Conservation (phyloP, 495 filamentous ascomycete genomes). For the Aspergillus biplanus region DNA sequence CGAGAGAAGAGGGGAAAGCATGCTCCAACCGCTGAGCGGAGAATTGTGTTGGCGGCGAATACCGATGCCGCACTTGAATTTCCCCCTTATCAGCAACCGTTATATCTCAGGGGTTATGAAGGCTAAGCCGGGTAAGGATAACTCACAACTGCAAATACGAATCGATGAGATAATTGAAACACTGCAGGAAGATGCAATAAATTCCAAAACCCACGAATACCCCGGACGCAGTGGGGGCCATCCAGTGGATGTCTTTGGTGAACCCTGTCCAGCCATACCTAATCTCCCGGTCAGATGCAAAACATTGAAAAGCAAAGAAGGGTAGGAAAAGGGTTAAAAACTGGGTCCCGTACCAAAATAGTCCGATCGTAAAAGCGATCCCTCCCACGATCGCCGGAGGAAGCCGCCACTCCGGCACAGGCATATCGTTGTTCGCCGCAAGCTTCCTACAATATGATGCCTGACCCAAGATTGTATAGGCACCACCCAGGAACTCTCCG, state of each 20-base stretch:
- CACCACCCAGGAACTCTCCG: conserved; percentile 40
- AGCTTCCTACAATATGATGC: conserved; percentile 35
- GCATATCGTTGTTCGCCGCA: conserved; percentile 37
- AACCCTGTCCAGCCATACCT: conserved; percentile 49
- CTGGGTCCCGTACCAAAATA: conserved; percentile 50
- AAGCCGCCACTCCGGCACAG: conserved; percentile 42
- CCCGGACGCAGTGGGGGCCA: conserved; percentile 43
- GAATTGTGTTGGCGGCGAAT: conserved; percentile 86
- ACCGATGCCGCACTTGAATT: conserved; percentile 75
- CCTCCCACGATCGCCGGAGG: conserved; percentile 54
- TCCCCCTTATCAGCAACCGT: conserved; percentile 19
- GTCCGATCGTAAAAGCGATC: conserved; percentile 51
- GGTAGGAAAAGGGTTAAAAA: conserved; percentile 1
- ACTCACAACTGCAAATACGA: conserved; percentile 69
- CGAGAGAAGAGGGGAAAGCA: conserved; percentile 81
- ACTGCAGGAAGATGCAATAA: conserved; percentile 43
- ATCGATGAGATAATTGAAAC: conserved; percentile 47
- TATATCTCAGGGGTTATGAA: background rate
- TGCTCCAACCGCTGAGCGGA: conserved; percentile 76
- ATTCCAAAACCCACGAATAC: conserved; percentile 39
- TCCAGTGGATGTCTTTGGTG: conserved; percentile 40
- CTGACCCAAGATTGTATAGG: conserved; percentile 32
- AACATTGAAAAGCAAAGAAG: background rate
- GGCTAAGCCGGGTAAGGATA: conserved; percentile 35
- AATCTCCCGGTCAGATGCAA: background rate